Conservation (phyloP, 352 stramenopile genomes). For the Globisporangium nunn region DNA sequence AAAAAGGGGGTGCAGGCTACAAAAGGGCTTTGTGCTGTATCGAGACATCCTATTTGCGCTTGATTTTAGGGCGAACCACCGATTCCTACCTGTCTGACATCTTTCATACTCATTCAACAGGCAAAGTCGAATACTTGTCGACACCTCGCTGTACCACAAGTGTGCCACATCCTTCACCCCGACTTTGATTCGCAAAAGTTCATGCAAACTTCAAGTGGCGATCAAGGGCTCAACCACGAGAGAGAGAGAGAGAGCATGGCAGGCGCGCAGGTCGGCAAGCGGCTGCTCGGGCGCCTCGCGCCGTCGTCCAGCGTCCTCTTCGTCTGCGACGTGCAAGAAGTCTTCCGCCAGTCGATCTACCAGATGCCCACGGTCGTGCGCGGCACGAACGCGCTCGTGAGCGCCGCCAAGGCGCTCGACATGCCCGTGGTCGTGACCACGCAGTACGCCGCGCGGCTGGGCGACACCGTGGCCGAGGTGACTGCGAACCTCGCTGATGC, state of each 20-base stretch:
- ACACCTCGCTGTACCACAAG: too few species aligned
- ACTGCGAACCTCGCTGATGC: slow-evolving; percentile 37
- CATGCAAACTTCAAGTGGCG: slow-evolving; percentile 1
- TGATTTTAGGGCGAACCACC: too few species aligned
- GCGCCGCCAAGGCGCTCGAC: slow-evolving; percentile 78
- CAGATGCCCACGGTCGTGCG: slow-evolving; percentile 90
- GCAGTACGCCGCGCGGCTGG: slow-evolving; percentile 95
- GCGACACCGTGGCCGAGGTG: slow-evolving; percentile 80
- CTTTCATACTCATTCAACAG: too few species aligned
- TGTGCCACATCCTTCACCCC: too few species aligned
- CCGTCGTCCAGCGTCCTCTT: slow-evolving; percentile 85
- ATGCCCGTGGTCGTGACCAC: slow-evolving; percentile 93
- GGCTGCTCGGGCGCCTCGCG: slow-evolving; percentile 38
- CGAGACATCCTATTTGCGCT: too few species aligned
- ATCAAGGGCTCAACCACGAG: background rate
- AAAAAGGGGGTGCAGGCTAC: too few species aligned
- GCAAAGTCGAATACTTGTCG: too few species aligned
- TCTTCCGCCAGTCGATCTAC: slow-evolving; percentile 92
- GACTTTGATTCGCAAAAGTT: background rate
- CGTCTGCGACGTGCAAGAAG: slow-evolving; percentile 96
- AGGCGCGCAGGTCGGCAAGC: slow-evolving; percentile 3
- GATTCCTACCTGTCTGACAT: too few species aligned
- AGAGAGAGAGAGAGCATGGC: background rate
- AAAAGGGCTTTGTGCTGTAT: too few species aligned
- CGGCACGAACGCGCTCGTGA: slow-evolving; percentile 63